Evolutionary conservation across 768 basidiomycete genomes (phyloP), one percentile per base, ranked within the genome.

Genomic region (Exsudoporus frostii): DNA sequence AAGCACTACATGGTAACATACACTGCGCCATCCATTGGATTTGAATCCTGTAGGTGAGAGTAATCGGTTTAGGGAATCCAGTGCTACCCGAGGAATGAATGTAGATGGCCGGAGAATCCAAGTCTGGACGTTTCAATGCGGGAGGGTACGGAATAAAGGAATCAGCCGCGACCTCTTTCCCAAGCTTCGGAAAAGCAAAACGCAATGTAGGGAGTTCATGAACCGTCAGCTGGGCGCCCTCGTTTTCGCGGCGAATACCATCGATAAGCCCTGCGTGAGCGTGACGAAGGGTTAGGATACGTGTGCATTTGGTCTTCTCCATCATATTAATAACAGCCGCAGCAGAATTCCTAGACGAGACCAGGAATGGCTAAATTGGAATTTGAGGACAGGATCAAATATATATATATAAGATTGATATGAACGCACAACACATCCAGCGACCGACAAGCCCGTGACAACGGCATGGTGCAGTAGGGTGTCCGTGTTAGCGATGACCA

Each of bases 31-130:
- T 50, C 70, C 74, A 74, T 27, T 78, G 69, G 3, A 66, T 47
- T 22, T 75, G 48, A 9, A 61, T 60, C 25, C 60, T 64, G 48
- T 74, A 65, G 1, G 65, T 73, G 38, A 74, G 67, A 3, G 68
- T 55, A 27, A 80, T 74, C 1, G 77, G 71, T 59, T 80, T 80
- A 1, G 79, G 79, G 34, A 77, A 66, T n/a, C 77, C 79, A 3
- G 77, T 78, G 6, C 78, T 79, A 13, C 79, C 79, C 4, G 76
- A 79, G 0, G 78, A 77, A 54, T 80, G 79, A 47, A 80, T 56
- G n/a, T 79, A 76, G 15, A 78, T 48, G 0, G 73, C 73, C 15
- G 75, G 71, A 2, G 70, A 58, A 51, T 76, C 74, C 22, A 64
- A 49, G 9, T 66, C 64, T 8, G 65, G 59, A 9, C 52, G 56